A percentile compares a stretch with the other conserved stretches of the same genome.
phyloP scores from a whole-genome alignment of 257 asterid genomes.

The Solanum chmielewskii region DNA sequence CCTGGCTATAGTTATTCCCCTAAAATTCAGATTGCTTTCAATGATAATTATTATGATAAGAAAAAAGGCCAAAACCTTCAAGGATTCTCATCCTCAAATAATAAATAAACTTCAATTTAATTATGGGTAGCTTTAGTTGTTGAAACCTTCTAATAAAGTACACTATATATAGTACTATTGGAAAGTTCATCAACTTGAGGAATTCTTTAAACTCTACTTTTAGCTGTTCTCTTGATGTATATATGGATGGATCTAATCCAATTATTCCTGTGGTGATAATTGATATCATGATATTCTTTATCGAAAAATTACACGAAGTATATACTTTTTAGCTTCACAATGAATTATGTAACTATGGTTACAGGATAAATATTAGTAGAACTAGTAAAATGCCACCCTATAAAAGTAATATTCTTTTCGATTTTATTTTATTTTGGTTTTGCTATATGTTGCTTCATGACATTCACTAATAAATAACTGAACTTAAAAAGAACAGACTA shows the following conservation, averaged over 20 bases:
- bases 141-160: not conserved
- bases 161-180: not conserved
- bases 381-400: not conserved
- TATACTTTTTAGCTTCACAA: not conserved
- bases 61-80: not conserved
- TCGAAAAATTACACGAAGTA: accelerated
- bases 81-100: not conserved
- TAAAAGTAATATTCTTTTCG: not conserved
- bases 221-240: not conserved
- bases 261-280: not conserved
- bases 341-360: not conserved
- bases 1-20: not conserved
- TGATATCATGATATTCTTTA: not conserved
- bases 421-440: not conserved
- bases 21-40: not conserved
- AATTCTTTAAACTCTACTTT: not conserved
- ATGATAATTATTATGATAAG: not conserved
- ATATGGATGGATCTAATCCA: not conserved
- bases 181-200: not conserved
- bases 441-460: not conserved
- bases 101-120: not conserved
- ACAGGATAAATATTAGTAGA: not conserved
- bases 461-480: not conserved
- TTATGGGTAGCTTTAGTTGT: not conserved
- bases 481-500: not conserved